Evolutionary conservation across 805 yeast genomes (phyloP), one percentile per base, ranked within the genome.

Genomic region (Pichia californica): DNA sequence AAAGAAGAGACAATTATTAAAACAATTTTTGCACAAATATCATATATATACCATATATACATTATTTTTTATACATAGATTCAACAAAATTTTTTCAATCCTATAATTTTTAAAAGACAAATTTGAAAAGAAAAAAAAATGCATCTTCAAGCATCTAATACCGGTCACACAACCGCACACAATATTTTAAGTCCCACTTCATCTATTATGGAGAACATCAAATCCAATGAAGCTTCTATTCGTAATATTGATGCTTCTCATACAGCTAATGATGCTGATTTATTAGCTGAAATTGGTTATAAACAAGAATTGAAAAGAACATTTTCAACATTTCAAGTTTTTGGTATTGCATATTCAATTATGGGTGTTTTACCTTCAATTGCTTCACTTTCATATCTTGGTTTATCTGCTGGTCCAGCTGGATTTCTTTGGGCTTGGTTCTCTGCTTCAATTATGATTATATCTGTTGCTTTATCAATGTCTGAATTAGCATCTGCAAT

Each of bases 351-450:
- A 3, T 81, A 79, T 55, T 73, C 81, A 16, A 80, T 83, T 56
- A 81, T 83, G 87, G 84, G 87, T 9, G 61, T 82, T 38, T 63
- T 81, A 33, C 85, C 85, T 0, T 74, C 82, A 11, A 76, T 81
- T 40, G 74, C 84, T 0, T 74, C 85, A 3, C 68, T 73, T 26
- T 55, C 80, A 27, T 66, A 66, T 7, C 66, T 68, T 36, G 81
- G 81, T 19, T 63, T 81, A 14, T 60, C 73, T 30, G 78, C 81
- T 0, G 88, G 88, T 5, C 78, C 84, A 0, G 77, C 70, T 13
- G 77, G 81, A 4, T 68, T 79, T 49, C 69, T 80, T 3, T 82
- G 88, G 88, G 82, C 86, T 38, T 83, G 89, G 89, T 60, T 79
- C 37, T 54, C 77, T 14, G 71, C 85, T 28, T 71, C 79, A 5